These are phyloP conservation scores for Tilletiopsis washingtonensis DNA, from an alignment of 1,284 basidiomycete genomes.

Conservation along the genomic window DNA sequence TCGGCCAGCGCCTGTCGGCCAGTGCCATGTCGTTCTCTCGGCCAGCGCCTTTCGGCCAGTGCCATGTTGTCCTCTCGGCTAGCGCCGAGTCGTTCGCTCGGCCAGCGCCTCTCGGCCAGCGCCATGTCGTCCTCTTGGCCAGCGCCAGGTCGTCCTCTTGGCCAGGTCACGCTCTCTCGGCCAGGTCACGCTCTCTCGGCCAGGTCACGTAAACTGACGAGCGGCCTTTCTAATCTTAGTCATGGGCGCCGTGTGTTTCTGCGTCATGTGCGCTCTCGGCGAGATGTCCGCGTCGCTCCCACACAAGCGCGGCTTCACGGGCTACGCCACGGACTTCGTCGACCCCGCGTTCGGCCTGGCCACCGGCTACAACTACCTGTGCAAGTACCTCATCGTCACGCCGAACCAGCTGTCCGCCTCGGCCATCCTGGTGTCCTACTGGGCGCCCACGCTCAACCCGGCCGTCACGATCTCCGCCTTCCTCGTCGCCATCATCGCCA, in stretches of 20 bases:
- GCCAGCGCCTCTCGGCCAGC: no score
- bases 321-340: slow-evolving; percentile 50
- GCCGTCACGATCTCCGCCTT: slow-evolving; percentile 19
- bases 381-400: slow-evolving; percentile 43
- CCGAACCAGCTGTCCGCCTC: slow-evolving; percentile 50
- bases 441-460: slow-evolving; percentile 26
- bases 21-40: no score
- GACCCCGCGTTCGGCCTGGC: slow-evolving; percentile 50
- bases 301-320: slow-evolving; percentile 49
- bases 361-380: slow-evolving; percentile 32
- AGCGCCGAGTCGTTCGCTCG: no score
- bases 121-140: no score
- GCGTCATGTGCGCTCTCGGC: slow-evolving; percentile 45
- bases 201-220: no score
- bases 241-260: slow-evolving; percentile 17
- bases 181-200: no score
- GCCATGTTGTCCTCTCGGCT: no score
- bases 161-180: no score
- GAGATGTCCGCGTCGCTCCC: slow-evolving; percentile 51
- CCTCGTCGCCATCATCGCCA: slow-evolving; percentile 20
- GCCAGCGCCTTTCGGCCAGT: no score
- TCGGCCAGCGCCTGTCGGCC: no score
- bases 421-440: slow-evolving; percentile 26
- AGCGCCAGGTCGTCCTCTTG: no score
- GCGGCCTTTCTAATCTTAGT: no score